Base-by-base conservation (phyloP, 257 asterid species). In the Sherardia arvensis region DNA sequence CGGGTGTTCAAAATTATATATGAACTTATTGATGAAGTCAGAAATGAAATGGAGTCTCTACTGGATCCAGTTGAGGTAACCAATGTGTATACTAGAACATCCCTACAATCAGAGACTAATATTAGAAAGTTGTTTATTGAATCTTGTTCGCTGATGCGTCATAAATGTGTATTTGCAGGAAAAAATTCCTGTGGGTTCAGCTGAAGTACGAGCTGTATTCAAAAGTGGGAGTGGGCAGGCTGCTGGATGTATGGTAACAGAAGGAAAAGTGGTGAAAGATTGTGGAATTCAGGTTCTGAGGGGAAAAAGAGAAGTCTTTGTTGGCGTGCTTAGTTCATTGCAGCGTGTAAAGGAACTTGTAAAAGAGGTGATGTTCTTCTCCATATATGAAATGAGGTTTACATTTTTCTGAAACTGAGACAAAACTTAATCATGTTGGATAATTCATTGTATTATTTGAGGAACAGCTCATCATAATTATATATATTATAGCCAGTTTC, bases 181-280 rank as follows among this genome's bases (percentile, higher is more conserved):
- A 65, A 90, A 85, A 80, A 78, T 85, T 60, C 90, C 90, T 5
- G 88, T 93, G 71, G 99, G 99, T 71, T 18, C 75, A 71, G 99
- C 96, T 33, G 94, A 85, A 68, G 92, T 93, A 64, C 88, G 99
- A 73, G 95, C 94, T 1, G 94, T 90, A 58, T 93, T 93, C 78
- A 90, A 85, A 74, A 93, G 97, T 59, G 99, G 99, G 73, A 93
- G 99, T 69, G 96, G 96, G 11, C 88, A 91, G 36, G 99, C 85
- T 70, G 99, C 99, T 70, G 99, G 99, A 58, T 90, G 99, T 83
- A 87, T 90, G 92, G 90, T 87, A 28, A 85, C 83, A 0, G 97
- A 93, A 69, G 99, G 99, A 40, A 93, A 90, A 80, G 66, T 93
- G 53, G 94, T 76, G 64, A 84, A 85, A 78, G 96, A 75, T 61